Percentiles rank a stretch among this genome's conserved stretches.
These are phyloP conservation scores for Fragilariopsis cylindrus DNA, from an alignment of 108 stramenopile species.

Conservation along the genomic window DNA sequence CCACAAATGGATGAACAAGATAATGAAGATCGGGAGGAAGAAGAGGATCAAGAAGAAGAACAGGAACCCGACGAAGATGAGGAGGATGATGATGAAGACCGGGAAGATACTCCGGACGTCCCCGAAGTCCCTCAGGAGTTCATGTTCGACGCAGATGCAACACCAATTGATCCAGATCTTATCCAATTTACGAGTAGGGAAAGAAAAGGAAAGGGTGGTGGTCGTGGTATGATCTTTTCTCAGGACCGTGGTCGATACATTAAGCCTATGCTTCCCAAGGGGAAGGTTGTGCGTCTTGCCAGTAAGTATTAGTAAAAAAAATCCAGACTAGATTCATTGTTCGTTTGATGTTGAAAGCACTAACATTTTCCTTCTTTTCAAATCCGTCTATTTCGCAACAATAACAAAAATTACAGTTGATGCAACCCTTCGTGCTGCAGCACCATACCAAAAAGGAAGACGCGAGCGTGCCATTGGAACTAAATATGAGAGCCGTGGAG, in stretches of 20 bases:
- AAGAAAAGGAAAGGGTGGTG: slow-evolving; percentile 90
- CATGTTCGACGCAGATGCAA: slow-evolving; percentile 95
- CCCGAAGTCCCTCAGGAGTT: slow-evolving; percentile 95
- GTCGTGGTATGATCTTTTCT: slow-evolving; percentile 94
- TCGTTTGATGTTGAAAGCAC: not conserved
- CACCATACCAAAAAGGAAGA: slow-evolving; percentile 91
- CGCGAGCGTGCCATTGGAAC: slow-evolving; percentile 77
- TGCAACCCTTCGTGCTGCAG: slow-evolving; percentile 94
- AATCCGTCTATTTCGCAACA: not conserved
- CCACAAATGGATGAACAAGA: slow-evolving; percentile 83
- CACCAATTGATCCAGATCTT: slow-evolving; percentile 95
- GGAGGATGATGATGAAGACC: slow-evolving; percentile 67
- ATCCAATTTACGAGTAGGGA: slow-evolving; percentile 84
- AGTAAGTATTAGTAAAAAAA: slow-evolving; percentile 32
- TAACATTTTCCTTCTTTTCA: slow-evolving; percentile 18
- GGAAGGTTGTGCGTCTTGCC: slow-evolving; percentile 86
- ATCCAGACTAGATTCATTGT: not conserved
- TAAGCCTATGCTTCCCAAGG: slow-evolving; percentile 96
- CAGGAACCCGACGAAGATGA: slow-evolving; percentile 66
- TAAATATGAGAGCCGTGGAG: slow-evolving; percentile 74
- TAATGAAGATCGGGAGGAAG: slow-evolving; percentile 78
- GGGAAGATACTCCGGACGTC: slow-evolving; percentile 78
- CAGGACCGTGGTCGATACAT: slow-evolving; percentile 97
- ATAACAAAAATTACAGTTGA: slow-evolving; percentile 60
- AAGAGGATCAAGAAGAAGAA: slow-evolving; percentile 84